Percentiles rank a stretch among this genome's conserved stretches.
These are phyloP conservation scores for Tricharina praecox DNA, from an alignment of 495 filamentous ascomycete species.

Conservation along the genomic window DNA sequence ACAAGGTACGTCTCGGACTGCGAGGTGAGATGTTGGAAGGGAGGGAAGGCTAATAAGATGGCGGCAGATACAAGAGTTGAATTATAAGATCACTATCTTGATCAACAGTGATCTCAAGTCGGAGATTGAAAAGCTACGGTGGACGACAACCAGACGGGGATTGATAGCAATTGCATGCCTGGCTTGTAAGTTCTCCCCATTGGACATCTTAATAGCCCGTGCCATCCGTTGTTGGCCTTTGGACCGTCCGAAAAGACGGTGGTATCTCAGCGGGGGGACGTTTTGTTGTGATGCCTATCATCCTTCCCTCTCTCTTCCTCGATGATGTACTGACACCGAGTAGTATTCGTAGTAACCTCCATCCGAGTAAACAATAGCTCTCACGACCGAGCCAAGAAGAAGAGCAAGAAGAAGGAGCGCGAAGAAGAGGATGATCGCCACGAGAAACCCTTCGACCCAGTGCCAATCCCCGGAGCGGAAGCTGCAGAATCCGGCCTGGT, in stretches of 20 bases:
- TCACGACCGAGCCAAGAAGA: constrained; percentile 10
- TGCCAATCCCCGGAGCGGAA: too few species aligned
- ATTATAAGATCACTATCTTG: constrained; percentile 79
- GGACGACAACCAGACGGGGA: constrained; percentile 75
- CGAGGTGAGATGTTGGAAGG: not conserved
- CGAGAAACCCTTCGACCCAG: not conserved
- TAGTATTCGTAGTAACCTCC: constrained; percentile 17
- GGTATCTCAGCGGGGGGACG: too few species aligned
- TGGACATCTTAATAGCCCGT: too few species aligned
- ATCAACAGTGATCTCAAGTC: constrained; percentile 75
- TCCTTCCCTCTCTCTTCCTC: not conserved
- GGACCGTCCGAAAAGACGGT: too few species aligned
- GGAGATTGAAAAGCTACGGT: constrained; percentile 77
- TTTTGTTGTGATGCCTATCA: too few species aligned
- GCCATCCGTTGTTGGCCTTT: too few species aligned
- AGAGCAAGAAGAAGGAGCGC: not conserved
- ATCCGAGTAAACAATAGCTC: constrained; percentile 16
- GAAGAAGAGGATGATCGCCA: not conserved
- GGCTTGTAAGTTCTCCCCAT: constrained; percentile 23
- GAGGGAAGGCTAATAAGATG: constrained; percentile 15
- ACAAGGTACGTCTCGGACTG: constrained; percentile 33
- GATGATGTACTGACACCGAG: not conserved
- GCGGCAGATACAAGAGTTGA: constrained; percentile 66
- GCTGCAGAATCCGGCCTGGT: constrained; percentile 12
- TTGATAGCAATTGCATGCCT: constrained; percentile 51